Percentiles rank a stretch among this genome's conserved stretches.
These are phyloP conservation scores for Plectosphaerella cucumerina DNA, from an alignment of 2,329 filamentous ascomycete genomes.

Conservation along the genomic window DNA sequence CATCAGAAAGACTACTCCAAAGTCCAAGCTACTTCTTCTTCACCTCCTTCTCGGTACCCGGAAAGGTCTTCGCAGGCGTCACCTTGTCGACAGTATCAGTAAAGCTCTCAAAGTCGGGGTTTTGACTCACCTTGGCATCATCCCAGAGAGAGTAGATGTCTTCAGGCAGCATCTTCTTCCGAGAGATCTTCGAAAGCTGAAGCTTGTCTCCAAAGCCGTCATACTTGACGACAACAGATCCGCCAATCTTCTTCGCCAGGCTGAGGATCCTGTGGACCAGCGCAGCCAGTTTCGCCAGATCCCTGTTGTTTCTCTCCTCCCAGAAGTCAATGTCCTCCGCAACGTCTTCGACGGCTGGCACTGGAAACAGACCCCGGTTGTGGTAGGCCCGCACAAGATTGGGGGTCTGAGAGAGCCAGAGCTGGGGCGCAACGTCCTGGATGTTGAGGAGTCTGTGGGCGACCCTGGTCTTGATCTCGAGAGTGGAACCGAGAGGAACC, in stretches of 20 bases:
- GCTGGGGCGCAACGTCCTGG: conserved; percentile 30
- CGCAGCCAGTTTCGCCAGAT: conserved; percentile 24
- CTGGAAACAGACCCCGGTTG: conserved; percentile 26
- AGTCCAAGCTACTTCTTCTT: no score
- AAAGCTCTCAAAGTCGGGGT: no score
- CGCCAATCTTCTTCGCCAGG: conserved; percentile 19
- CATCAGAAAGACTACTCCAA: no score
- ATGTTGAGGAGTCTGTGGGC: conserved; percentile 25
- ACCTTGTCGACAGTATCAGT: no score
- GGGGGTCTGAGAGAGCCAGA: conserved; percentile 42
- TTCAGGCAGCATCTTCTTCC: conserved; percentile 20
- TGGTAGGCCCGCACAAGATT: conserved; percentile 43
- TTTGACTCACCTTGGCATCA: background rate
- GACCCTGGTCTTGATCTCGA: conserved; percentile 42
- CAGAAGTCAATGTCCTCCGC: conserved; percentile 22
- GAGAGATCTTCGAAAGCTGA: conserved; percentile 16
- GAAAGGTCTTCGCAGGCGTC: no score
- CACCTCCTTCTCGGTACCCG: no score
- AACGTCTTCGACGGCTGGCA: conserved; percentile 30
- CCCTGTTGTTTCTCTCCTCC: conserved; percentile 26
- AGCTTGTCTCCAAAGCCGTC: conserved; percentile 16
- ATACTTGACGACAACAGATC: conserved; percentile 19
- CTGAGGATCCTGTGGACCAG: conserved; percentile 25
- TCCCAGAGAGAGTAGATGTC: conserved; percentile 25
- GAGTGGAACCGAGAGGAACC: conserved; percentile 28